Conservation (phyloP, 305 asterid genomes). For the Fraxinus paxiana region DNA sequence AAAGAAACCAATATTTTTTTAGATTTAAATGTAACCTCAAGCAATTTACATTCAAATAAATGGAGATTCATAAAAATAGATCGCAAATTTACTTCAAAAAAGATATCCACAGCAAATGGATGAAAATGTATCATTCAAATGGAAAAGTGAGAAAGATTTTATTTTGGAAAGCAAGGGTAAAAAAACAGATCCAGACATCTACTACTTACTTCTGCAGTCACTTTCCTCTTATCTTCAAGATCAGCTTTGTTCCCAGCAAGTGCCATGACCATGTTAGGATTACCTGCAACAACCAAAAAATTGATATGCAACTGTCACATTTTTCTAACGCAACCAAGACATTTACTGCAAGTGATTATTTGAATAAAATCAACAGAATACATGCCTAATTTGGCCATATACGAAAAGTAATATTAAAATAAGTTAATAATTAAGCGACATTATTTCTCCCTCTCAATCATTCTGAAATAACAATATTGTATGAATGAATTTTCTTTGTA, state of each 20-base stretch:
- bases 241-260: constrained; percentile 93
- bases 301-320: not conserved
- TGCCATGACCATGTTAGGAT: constrained; percentile 84
- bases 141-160: not conserved
- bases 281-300: constrained; percentile 43
- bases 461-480: not conserved
- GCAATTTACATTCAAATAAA: constrained; percentile 1
- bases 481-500: not conserved
- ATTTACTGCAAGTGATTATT: not conserved
- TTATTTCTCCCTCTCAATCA: not conserved
- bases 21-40: not conserved
- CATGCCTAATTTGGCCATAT: not conserved
- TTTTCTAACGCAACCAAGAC: not conserved
- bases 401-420: not conserved
- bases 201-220: constrained; percentile 70
- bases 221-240: constrained; percentile 80
- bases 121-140: not conserved
- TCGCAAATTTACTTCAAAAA: not conserved
- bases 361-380: not conserved
- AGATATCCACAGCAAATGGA: constrained; percentile 4
- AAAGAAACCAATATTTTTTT: not conserved
- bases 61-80: not conserved
- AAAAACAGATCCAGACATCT: not conserved
- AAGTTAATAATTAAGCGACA: not conserved
- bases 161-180: not conserved